Conservation (phyloP, 2,329 filamentous ascomycete genomes). For the Lachnellula subtilissima region DNA sequence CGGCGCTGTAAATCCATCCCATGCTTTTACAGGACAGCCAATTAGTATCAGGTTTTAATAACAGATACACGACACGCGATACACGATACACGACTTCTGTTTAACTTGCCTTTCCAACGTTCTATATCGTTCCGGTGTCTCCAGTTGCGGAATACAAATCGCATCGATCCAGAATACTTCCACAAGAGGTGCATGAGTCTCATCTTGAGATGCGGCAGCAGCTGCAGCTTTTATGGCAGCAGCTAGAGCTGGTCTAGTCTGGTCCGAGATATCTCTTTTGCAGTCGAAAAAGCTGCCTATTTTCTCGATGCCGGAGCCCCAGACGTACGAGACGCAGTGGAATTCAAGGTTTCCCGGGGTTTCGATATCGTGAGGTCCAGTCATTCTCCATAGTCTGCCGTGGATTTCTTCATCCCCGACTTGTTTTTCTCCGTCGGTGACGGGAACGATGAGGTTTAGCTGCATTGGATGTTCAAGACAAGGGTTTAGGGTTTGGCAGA, state of each 20-base stretch:
- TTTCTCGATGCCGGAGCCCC: conserved; percentile 10
- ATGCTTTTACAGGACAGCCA: no score
- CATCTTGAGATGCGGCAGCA: neutral
- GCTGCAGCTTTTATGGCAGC: conserved; percentile 14
- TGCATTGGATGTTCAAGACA: no score
- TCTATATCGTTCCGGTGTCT: conserved; percentile 6
- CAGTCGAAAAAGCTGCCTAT: conserved; percentile 16
- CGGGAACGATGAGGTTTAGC: no score
- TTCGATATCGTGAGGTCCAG: conserved; percentile 4
- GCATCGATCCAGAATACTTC: conserved; percentile 20
- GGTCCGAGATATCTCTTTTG: conserved; percentile 14
- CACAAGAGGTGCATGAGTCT: neutral
- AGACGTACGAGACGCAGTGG: conserved; percentile 18
- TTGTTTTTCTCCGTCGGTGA: neutral
- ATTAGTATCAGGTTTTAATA: no score
- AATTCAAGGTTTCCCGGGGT: conserved; percentile 5
- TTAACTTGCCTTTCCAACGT: conserved; percentile 14
- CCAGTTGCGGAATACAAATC: conserved; percentile 14
- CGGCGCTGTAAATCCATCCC: no score
- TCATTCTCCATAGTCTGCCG: conserved; percentile 12
- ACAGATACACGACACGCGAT: no score
- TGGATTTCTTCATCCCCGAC: conserved; percentile 17
- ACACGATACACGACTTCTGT: no score
- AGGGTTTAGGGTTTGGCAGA: no score
- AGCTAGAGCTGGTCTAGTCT: conserved; percentile 11